phyloP scores from a whole-genome alignment of 2,329 filamentous ascomycete genomes.

The Colletotrichum sp. region DNA sequence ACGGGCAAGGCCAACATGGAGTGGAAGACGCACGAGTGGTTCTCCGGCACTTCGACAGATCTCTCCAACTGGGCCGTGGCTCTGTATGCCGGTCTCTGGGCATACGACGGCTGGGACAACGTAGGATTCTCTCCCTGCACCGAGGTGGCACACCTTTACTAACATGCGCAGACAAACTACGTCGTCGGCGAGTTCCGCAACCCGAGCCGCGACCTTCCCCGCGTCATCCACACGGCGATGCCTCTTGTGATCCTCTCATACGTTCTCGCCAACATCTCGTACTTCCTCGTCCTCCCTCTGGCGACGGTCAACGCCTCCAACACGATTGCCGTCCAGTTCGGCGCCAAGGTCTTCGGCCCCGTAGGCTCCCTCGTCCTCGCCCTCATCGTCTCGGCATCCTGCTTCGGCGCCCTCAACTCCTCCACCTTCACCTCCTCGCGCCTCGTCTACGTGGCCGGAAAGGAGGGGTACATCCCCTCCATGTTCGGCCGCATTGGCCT shows the following conservation, averaged over 20 bases:
- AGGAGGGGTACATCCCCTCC: slow-evolving; percentile 89
- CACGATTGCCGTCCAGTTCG: slow-evolving; percentile 95
- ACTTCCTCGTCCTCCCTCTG: slow-evolving; percentile 90
- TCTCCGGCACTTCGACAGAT: slow-evolving; percentile 81
- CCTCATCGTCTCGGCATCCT: slow-evolving; percentile 87
- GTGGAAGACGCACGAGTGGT: slow-evolving; percentile 91
- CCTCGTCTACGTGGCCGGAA: slow-evolving; percentile 90
- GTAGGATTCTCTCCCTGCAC: slow-evolving; percentile 55
- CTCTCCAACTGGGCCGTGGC: slow-evolving; percentile 91
- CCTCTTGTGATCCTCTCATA: slow-evolving; percentile 91
- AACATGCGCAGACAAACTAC: slow-evolving; percentile 78
- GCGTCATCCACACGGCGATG: slow-evolving; percentile 96
- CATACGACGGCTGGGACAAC: slow-evolving; percentile 99
- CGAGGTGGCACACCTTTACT: background rate
- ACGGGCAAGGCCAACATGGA: slow-evolving; percentile 77
- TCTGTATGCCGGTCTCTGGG: slow-evolving; percentile 94
- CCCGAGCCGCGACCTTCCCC: slow-evolving; percentile 85
- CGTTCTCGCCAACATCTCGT: slow-evolving; percentile 88
- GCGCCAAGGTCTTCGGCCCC: slow-evolving; percentile 85
- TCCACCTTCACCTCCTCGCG: slow-evolving; percentile 92
- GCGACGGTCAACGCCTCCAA: slow-evolving; percentile 84
- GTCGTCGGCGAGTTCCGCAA: slow-evolving; percentile 97
- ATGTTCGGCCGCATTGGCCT: slow-evolving; percentile 86
- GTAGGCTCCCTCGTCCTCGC: slow-evolving; percentile 84
- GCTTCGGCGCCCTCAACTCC: slow-evolving; percentile 93